Base-by-base conservation (phyloP, 768 basidiomycete species). In the Sporobolomyces phaffii region DNA sequence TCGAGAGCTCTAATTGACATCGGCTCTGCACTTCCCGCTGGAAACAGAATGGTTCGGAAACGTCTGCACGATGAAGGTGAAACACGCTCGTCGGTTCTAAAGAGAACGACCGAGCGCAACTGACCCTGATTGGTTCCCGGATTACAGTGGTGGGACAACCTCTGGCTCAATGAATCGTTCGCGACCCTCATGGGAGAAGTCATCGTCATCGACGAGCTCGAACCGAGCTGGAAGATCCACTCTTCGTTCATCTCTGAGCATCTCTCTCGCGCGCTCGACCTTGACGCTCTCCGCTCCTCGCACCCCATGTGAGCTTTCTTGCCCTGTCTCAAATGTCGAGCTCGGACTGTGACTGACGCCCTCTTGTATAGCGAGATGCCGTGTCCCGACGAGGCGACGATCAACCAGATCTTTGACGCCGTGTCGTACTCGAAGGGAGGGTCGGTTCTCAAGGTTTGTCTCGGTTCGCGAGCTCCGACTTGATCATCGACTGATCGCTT, bases 271-370 rank as follows among this genome's bases (percentile, higher is more conserved):
- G 93, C 93, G 20, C 82, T 97, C 38, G 78, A 79, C 36, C 83
- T 94, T 49, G 94, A 98, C 75, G 83, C 90, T 3, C 89, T 90
- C 74, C 79, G 85, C 13, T 91, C 90, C n/a, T 91, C 89, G 14
- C 93, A 98, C 77, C 89, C 94, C 1, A 89, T 98, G 68, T 69
- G 20, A 57, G 65, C 40, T 82, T 84, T 83, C 38, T 17, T 17
- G 38, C 17, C 17, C 38, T 17, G 38, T 38, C 38, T 38, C 10
- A 9, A 9, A 9, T 47, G n/a, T 29, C 49, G 49, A 28, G 24
- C n/a, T 47, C n/a, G 14, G n/a, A 50, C 49, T 50, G 5, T 29
- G 14, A 24, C 17, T 22, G 22, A 28, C 5, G 29, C 29, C 26
- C n/a, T 47, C 5, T 28, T 40, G n/a, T 15, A n/a, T 26, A 57